phyloP scores from a whole-genome alignment of 257 asterid genomes.

The Solanum arcanum region DNA sequence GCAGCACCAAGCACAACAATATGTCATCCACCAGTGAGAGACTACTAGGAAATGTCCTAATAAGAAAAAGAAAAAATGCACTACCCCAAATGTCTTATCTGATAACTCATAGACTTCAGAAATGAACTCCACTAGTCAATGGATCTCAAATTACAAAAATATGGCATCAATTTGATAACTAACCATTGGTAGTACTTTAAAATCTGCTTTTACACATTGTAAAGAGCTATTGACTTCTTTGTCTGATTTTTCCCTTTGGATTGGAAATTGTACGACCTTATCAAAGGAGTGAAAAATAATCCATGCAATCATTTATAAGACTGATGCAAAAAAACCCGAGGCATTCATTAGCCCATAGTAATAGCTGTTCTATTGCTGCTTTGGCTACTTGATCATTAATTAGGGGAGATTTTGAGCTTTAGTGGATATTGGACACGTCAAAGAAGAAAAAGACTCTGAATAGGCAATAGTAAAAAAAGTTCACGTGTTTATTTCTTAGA shows the following conservation, averaged over 20 bases:
- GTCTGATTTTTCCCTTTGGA: not conserved
- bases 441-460: not conserved
- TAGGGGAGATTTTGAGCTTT: not conserved
- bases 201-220: not conserved
- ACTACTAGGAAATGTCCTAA: not conserved
- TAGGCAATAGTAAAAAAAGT: not conserved
- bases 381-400: not conserved
- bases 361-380: not conserved
- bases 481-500: not conserved
- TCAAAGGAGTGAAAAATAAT: not conserved
- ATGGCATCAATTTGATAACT: not conserved
- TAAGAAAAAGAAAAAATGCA: not conserved
- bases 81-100: not conserved
- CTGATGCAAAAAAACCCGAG: not conserved
- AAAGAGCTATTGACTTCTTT: not conserved
- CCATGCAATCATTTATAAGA: not conserved
- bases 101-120: not conserved
- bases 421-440: not conserved
- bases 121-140: not conserved
- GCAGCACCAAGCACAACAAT: not conserved
- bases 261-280: not conserved
- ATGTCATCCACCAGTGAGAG: not conserved
- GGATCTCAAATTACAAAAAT: not conserved
- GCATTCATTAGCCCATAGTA: not conserved
- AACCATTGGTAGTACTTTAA: not conserved